Evolutionary conservation across 805 yeast genomes (phyloP).

Genomic region (Ogataea nakhonphanomensis): DNA sequence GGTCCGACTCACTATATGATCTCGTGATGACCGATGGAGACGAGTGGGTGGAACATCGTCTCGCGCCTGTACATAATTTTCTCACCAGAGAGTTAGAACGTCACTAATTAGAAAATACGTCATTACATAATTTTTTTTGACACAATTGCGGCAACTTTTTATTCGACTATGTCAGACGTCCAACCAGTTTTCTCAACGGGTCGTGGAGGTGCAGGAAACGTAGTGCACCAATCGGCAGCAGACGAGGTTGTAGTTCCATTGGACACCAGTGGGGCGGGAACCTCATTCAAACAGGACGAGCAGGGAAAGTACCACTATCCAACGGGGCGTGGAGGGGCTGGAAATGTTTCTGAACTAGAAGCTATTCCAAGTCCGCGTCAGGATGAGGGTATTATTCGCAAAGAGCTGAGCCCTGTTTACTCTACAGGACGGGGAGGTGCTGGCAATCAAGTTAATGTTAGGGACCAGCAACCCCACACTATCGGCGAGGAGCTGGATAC

Average conservation of each 20-base stretch:
- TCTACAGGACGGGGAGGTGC: constrained; percentile 59
- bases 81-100: constrained; percentile 8
- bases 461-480: constrained; percentile 30
- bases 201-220: constrained; percentile 37
- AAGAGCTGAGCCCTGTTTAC: constrained; percentile 37
- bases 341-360: constrained; percentile 42
- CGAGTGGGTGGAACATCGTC: constrained; percentile 21
- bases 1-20: constrained; percentile 16
- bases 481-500: constrained; percentile 41
- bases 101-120: constrained; percentile 1
- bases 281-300: constrained; percentile 28
- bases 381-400: constrained; percentile 38
- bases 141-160: constrained; percentile 2
- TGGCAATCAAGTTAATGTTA: constrained; percentile 47
- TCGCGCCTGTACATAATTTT: constrained; percentile 27
- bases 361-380: constrained; percentile 42
- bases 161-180: constrained; percentile 15
- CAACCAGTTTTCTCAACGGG: constrained; percentile 31
- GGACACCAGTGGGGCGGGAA: constrained; percentile 2
- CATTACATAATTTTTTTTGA: constrained; percentile 5
- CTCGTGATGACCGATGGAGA: constrained; percentile 17
- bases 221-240: constrained; percentile 23
- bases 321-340: constrained; percentile 60
- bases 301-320: constrained; percentile 39
- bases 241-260: constrained; percentile 24